Base-by-base conservation (phyloP, 495 filamentous ascomycete genomes). In the Recurvomyces mirabilis region DNA sequence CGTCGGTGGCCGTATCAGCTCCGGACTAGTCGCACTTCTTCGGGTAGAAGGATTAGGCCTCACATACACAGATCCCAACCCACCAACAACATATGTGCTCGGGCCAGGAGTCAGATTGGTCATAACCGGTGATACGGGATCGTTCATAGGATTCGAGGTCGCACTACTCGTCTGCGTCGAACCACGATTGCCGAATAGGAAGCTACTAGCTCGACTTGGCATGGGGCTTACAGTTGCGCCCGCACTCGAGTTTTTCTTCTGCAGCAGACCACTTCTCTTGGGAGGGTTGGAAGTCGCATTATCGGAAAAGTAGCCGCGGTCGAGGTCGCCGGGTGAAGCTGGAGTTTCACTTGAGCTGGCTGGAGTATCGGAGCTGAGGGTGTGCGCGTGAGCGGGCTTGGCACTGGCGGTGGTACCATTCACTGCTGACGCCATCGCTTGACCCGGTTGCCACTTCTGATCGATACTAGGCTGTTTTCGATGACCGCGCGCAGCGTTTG, bases 301-400 rank as follows among this genome's bases (percentile, higher is more conserved):
- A 45, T 94, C 86, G 6, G 91, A 96, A 58, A 94, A 93, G 61
- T 96, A 96, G 15, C 87, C 91, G 18, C 86, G 78, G 54, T 98
- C 91, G 17, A 89, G 63, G 24, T 91, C 87, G 6, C 39, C 46
- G 15, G 57, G 43, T 17, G 38, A 44, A 3, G 52, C 18, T 18
- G 31, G 23, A 23, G 32, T 15, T 10, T 31, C 17, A 14, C 7
- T 29, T 7, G n/a, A 29, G n/a, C n/a, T 9, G 12, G 19, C 23
- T 19, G 24, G 3, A 5, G 39, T 5, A 23, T 58, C 61, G 5
- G 61, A 46, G 36, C 61, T 62, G 6, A 58, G 28, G 0, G 61
- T 56, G 45, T 64, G 54, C 21, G 26, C 36, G 42, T 64, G 61
- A 3, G 29, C 25, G 20, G 52, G 47, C 10, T 37, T 37, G 34